phyloP scores from a whole-genome alignment of 306 rosid genomes.

The Canavalia ensiformis region DNA sequence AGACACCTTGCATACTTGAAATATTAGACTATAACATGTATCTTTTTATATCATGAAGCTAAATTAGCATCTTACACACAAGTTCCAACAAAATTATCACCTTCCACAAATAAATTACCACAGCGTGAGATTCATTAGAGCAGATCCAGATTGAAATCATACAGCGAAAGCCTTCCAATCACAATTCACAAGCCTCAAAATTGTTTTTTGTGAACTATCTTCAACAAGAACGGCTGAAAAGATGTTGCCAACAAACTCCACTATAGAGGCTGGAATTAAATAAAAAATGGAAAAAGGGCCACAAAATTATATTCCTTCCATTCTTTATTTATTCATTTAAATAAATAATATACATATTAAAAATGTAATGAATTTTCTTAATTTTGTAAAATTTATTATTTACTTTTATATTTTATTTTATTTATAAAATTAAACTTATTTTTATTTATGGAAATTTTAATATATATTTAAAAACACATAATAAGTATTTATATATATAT shows the following conservation, averaged over 20 bases:
- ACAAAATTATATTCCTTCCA: neutral
- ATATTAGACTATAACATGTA: too few relatives aligned
- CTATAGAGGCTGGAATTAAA: neutral
- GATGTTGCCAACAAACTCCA: constrained; percentile 1
- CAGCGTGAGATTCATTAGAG: neutral
- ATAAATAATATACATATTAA: too few relatives aligned
- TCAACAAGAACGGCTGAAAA: constrained; percentile 13
- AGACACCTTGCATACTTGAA: too few relatives aligned
- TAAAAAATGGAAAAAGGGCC: neutral
- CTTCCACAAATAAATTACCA: neutral
- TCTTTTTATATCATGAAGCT: neutral
- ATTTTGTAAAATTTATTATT: too few relatives aligned
- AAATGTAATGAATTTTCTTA: too few relatives aligned
- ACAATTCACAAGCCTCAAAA: too few relatives aligned
- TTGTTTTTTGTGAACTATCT: neutral
- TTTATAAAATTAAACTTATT: too few relatives aligned
- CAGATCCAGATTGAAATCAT: neutral
- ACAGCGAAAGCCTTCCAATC: neutral
- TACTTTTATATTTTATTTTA: too few relatives aligned
- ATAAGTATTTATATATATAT: too few relatives aligned
- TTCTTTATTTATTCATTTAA: too few relatives aligned
- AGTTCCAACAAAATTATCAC: neutral
- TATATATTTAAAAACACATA: too few relatives aligned
- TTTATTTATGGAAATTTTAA: too few relatives aligned
- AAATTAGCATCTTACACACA: neutral